Conservation (phyloP, 2,329 filamentous ascomycete genomes). For the Phoma sp. region DNA sequence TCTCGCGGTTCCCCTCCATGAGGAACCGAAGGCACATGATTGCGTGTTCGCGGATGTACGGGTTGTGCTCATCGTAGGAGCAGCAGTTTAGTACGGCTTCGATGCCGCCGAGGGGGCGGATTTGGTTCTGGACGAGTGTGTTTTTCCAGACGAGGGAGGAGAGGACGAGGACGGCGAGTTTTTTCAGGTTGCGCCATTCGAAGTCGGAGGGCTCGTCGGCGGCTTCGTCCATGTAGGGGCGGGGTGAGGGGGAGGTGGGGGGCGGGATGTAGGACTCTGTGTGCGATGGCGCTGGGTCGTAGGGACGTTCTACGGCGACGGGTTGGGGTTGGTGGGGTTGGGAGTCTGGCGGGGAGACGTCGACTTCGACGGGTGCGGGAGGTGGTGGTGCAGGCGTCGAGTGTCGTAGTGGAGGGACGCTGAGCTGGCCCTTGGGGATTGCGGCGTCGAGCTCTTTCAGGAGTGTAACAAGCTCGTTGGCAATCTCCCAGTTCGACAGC, state of each 20-base stretch:
- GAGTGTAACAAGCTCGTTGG: slow-evolving; percentile 86
- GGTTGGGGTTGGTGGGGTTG: slow-evolving; percentile 27
- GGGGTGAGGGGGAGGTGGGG: slow-evolving; percentile 45
- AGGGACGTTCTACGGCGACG: slow-evolving; percentile 69
- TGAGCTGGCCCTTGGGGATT: slow-evolving; percentile 70
- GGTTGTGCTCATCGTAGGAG: slow-evolving; percentile 89
- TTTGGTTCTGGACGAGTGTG: slow-evolving; percentile 83
- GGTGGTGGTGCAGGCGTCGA: slow-evolving; percentile 41
- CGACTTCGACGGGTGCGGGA: slow-evolving; percentile 34
- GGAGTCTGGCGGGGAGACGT: slow-evolving; percentile 17
- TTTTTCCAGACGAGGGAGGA: slow-evolving; percentile 90
- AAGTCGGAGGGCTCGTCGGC: slow-evolving; percentile 70
- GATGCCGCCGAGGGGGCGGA: slow-evolving; percentile 83
- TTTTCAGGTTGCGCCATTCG: slow-evolving; percentile 86
- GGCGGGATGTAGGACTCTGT: slow-evolving; percentile 54
- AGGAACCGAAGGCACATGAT: slow-evolving; percentile 62
- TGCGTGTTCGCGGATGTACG: slow-evolving; percentile 85
- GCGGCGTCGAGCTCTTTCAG: slow-evolving; percentile 87
- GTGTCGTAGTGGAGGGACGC: slow-evolving; percentile 65
- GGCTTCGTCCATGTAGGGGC: slow-evolving; percentile 56
- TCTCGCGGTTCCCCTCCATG: slow-evolving; percentile 76
- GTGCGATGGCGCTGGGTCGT: slow-evolving; percentile 59
- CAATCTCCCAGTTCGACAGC: slow-evolving; percentile 89
- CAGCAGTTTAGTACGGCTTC: slow-evolving; percentile 89
- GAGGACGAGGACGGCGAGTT: slow-evolving; percentile 88